These are phyloP conservation scores for Priceomyces carsonii DNA, from an alignment of 805 yeast species.

Conservation along the genomic window DNA sequence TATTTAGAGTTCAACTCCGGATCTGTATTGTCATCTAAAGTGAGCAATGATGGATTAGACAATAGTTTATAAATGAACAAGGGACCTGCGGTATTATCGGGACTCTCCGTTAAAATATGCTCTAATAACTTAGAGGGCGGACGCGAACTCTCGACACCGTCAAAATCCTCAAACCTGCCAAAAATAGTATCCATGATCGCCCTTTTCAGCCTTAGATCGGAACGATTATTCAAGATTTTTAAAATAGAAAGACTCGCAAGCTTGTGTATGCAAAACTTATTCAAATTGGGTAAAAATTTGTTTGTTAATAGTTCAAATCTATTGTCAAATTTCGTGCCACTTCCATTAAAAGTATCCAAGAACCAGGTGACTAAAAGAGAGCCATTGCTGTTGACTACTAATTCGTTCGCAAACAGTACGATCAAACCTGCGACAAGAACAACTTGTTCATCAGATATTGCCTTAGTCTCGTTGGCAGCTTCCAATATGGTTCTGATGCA, in stretches of 20 bases:
- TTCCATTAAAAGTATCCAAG: conserved; percentile 64
- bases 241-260: conserved; percentile 80
- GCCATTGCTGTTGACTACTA: conserved; percentile 85
- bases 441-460: conserved; percentile 59
- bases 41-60: conserved; percentile 62
- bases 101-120: conserved; percentile 62
- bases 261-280: conserved; percentile 71
- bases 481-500: conserved; percentile 93
- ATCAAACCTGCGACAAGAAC: conserved; percentile 75
- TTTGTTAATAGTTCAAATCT: conserved; percentile 68
- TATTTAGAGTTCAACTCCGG: conserved; percentile 26
- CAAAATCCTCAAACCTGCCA: conserved; percentile 43
- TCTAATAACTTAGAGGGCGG: conserved; percentile 52
- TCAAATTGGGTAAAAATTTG: conserved; percentile 61
- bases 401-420: conserved; percentile 71
- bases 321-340: conserved; percentile 39
- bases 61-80: conserved; percentile 75
- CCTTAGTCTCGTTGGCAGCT: conserved; percentile 49
- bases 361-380: conserved; percentile 91
- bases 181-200: conserved; percentile 65
- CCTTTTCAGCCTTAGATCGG: conserved; percentile 62
- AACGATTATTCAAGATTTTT: conserved; percentile 71
- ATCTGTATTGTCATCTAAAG: conserved; percentile 41
- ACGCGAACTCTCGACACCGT: conserved; percentile 17
- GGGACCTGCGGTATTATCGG: conserved; percentile 53